These are phyloP conservation scores for Penicillium atrosanguineum DNA, from an alignment of 495 filamentous ascomycete genomes.

Conservation along the genomic window DNA sequence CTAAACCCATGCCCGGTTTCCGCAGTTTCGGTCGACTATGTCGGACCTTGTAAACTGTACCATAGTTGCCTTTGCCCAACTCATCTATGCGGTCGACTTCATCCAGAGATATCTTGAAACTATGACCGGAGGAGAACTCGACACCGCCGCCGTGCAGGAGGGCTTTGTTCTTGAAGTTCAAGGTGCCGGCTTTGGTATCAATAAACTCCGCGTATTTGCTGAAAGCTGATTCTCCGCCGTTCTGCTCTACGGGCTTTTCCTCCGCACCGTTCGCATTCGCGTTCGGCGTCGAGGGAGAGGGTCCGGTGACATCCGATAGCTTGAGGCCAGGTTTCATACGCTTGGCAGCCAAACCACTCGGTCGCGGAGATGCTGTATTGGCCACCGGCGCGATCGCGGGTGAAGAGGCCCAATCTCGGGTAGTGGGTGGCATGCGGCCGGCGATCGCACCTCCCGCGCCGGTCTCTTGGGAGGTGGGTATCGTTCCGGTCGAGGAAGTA, in stretches of 20 bases:
- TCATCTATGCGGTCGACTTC: slow-evolving; percentile 95
- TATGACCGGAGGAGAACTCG: slow-evolving; percentile 84
- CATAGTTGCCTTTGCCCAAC: slow-evolving; percentile 97
- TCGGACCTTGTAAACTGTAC: slow-evolving; percentile 93
- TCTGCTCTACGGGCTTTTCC: slow-evolving; percentile 16
- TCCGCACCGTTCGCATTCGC: slow-evolving; percentile 20
- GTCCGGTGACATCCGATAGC: slow-evolving; percentile 47
- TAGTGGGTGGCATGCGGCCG: slow-evolving; percentile 36
- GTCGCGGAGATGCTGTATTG: slow-evolving; percentile 37
- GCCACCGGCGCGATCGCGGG: slow-evolving; percentile 38
- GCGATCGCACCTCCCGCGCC: slow-evolving; percentile 32
- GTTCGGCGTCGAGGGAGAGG: slow-evolving; percentile 19
- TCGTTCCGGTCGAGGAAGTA: slow-evolving; percentile 31
- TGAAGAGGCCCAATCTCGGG: slow-evolving; percentile 51
- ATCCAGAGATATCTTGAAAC: slow-evolving; percentile 91
- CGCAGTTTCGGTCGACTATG: slow-evolving; percentile 78
- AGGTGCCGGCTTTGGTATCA: slow-evolving; percentile 83
- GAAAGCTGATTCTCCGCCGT: slow-evolving; percentile 61
- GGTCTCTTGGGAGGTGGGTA: slow-evolving; percentile 28
- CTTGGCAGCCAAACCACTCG: slow-evolving; percentile 52
- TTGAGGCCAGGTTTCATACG: slow-evolving; percentile 51
- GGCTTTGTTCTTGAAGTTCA: slow-evolving; percentile 93
- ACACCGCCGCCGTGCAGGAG: slow-evolving; percentile 84
- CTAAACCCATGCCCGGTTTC: slow-evolving; percentile 73
- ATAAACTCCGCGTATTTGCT: slow-evolving; percentile 91